Evolutionary conservation across 2,329 filamentous ascomycete species (phyloP).

Genomic region (Penicillium sp.): DNA sequence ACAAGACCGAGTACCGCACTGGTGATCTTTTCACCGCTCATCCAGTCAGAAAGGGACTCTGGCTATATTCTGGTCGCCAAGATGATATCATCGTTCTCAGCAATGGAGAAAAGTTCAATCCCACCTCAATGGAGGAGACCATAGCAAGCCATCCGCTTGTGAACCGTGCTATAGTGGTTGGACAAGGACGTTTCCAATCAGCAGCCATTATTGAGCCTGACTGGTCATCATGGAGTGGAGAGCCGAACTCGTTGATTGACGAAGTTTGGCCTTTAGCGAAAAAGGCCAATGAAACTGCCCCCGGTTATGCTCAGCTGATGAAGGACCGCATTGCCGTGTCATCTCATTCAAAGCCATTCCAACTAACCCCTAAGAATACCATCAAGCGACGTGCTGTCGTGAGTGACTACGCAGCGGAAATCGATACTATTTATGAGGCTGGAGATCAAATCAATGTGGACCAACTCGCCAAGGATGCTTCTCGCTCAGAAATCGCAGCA

Average conservation of each 20-base stretch:
- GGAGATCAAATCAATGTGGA: slow-evolving; percentile 5
- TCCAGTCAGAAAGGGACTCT: slow-evolving; percentile 37
- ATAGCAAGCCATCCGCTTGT: slow-evolving; percentile 39
- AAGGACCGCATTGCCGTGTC: slow-evolving; percentile 48
- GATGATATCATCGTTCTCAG: slow-evolving; percentile 49
- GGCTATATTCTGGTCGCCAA: slow-evolving; percentile 40
- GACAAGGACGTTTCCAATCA: slow-evolving; percentile 38
- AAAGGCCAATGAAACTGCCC: slow-evolving; percentile 45
- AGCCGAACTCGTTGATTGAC: slow-evolving; percentile 34
- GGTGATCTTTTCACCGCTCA: slow-evolving; percentile 43
- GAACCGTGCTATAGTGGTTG: slow-evolving; percentile 34
- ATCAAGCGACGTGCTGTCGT: slow-evolving; percentile 12
- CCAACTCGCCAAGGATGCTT: slow-evolving; percentile 9
- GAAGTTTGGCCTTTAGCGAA: slow-evolving; percentile 50
- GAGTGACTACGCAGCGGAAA: slow-evolving; percentile 12
- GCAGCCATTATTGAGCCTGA: slow-evolving; percentile 42
- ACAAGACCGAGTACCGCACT: slow-evolving; percentile 36
- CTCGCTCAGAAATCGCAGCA: not conserved
- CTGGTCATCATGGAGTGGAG: slow-evolving; percentile 14
- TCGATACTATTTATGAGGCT: slow-evolving; percentile 13
- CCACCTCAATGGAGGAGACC: slow-evolving; percentile 40
- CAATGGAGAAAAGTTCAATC: slow-evolving; percentile 51
- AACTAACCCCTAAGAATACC: slow-evolving; percentile 49
- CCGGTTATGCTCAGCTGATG: slow-evolving; percentile 47
- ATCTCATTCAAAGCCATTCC: slow-evolving; percentile 47